phyloP scores from a whole-genome alignment of 2,329 filamentous ascomycete genomes.

The Penicillium decumbens region DNA sequence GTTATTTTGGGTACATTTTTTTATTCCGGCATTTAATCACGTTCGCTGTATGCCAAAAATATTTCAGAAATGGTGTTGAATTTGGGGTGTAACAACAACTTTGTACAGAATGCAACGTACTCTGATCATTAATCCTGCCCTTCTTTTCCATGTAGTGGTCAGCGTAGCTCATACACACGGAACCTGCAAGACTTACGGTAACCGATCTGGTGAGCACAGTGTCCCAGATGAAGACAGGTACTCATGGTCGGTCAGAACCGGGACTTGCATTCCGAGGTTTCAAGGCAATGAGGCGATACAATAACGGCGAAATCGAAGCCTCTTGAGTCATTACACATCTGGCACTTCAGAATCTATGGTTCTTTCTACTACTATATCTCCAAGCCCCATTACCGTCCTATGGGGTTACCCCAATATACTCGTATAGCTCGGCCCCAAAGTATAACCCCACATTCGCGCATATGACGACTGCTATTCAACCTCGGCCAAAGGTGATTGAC shows the following conservation, averaged over 20 bases:
- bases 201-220: no score
- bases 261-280: no score
- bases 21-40: conserved; percentile 16
- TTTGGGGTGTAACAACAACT: conserved; percentile 21
- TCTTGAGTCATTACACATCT: no score
- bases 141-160: neutral
- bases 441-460: neutral
- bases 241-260: no score
- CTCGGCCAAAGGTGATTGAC: neutral
- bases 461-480: neutral
- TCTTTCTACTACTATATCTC: no score
- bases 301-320: no score
- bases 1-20: conserved; percentile 5
- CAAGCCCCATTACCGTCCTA: neutral
- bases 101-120: conserved; percentile 21
- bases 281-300: no score
- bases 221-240: no score
- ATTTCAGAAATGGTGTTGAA: conserved; percentile 17
- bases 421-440: neutral
- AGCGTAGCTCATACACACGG: neutral
- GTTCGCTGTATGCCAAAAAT: conserved; percentile 18
- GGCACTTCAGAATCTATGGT: no score
- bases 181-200: neutral
- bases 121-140: neutral
- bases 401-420: neutral